A percentile compares a stretch with the other conserved stretches of the same genome.
Evolutionary conservation across 768 basidiomycete species (phyloP).

Genomic region (Leccinum disarticulatum): DNA sequence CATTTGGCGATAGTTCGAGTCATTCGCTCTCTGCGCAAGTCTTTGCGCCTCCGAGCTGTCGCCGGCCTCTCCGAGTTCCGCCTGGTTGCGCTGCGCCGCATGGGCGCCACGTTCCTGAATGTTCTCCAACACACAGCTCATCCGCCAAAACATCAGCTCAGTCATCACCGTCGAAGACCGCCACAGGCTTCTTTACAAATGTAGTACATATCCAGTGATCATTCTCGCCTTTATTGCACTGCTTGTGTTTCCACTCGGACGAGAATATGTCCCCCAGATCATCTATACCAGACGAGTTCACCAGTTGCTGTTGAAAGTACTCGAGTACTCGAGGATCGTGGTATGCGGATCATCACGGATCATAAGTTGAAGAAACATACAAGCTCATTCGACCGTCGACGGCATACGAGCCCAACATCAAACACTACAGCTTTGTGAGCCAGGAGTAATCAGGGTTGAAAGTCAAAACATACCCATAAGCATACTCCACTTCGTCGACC

Average conservation of each 20-base stretch:
- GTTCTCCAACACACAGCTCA: background rate
- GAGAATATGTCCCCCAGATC: background rate
- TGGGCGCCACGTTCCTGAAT: background rate
- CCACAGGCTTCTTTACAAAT: background rate
- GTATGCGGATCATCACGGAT: background rate
- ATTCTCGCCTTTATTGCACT: background rate
- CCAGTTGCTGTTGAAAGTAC: background rate
- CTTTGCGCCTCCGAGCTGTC: background rate
- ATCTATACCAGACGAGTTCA: background rate
- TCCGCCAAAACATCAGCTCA: background rate
- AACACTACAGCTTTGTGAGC: conserved; percentile 25
- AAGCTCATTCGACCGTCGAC: background rate
- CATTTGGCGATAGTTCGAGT: background rate
- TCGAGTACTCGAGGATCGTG: background rate
- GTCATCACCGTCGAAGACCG: too few species aligned
- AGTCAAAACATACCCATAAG: conserved; percentile 63
- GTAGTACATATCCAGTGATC: background rate
- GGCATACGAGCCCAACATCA: conserved; percentile 6
- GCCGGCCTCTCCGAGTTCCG: background rate
- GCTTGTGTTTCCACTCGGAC: background rate
- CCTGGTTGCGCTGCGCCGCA: background rate
- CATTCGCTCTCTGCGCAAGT: too few species aligned
- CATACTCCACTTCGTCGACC: conserved; percentile 89
- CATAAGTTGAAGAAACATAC: background rate
- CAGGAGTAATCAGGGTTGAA: background rate